phyloP scores from a whole-genome alignment of 2,329 filamentous ascomycete genomes.

The Talaromyces sp. region DNA sequence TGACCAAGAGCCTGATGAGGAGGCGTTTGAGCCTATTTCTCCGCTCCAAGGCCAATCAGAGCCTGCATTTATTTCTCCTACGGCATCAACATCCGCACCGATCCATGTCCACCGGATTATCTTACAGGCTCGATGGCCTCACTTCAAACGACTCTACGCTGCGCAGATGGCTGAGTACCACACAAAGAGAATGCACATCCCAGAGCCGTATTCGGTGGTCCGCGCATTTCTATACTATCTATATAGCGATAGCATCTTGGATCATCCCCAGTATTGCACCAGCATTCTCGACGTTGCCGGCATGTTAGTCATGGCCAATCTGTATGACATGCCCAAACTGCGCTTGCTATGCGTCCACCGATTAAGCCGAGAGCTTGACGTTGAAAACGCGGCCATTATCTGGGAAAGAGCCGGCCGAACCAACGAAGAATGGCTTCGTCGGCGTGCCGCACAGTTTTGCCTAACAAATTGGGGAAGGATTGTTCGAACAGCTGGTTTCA shows the following conservation, averaged over 20 bases:
- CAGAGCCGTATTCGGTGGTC: conserved; percentile 90
- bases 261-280: conserved; percentile 56
- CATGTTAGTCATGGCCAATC: conserved; percentile 93
- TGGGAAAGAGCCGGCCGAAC: conserved; percentile 92
- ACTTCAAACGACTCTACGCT: conserved; percentile 87
- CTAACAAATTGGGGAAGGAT: conserved; percentile 93
- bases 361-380: conserved; percentile 82
- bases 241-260: conserved; percentile 84
- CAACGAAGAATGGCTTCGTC: conserved; percentile 88
- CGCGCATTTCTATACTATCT: conserved; percentile 94
- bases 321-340: conserved; percentile 94
- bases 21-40: conserved; percentile 41
- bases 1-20: conserved; percentile 51
- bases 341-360: conserved; percentile 87
- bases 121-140: conserved; percentile 90
- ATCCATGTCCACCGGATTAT: conserved; percentile 97
- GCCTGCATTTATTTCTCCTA: conserved; percentile 30
- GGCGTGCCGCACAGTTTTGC: conserved; percentile 81
- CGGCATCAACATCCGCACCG: conserved; percentile 62
- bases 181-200: conserved; percentile 95
- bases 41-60: conserved; percentile 20
- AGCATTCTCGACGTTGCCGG: conserved; percentile 81
- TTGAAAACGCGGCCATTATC: conserved; percentile 90
- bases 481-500: conserved; percentile 83
- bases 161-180: conserved; percentile 98